A percentile compares a stretch with the other conserved stretches of the same genome.
These are phyloP conservation scores for Fimicolochytrium jonesii DNA, from an alignment of 192 early-diverging fungal species.

Conservation along the genomic window DNA sequence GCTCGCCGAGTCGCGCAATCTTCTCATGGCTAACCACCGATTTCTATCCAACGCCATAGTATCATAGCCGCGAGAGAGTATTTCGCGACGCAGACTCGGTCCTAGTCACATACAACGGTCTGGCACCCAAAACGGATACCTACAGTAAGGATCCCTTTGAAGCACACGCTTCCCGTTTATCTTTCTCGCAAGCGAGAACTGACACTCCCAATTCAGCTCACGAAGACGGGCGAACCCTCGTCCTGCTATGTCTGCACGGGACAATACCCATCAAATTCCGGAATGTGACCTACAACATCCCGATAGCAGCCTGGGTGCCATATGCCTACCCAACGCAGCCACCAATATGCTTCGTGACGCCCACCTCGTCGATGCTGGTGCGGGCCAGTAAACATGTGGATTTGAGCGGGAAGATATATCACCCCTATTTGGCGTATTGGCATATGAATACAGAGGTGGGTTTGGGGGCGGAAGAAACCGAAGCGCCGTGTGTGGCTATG, in stretches of 20 bases:
- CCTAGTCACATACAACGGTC: constrained; percentile 49
- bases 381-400: constrained; percentile 81
- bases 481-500: not conserved
- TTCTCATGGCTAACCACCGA: too few species aligned
- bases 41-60: constrained; percentile 41
- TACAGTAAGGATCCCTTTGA: constrained; percentile 54
- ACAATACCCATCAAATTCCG: constrained; percentile 84
- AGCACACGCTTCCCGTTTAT: not conserved
- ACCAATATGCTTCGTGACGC: constrained; percentile 81
- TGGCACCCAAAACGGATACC: constrained; percentile 63
- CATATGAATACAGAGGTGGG: constrained; percentile 42
- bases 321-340: constrained; percentile 72
- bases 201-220: constrained; percentile 28
- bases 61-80: constrained; percentile 55
- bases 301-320: constrained; percentile 85
- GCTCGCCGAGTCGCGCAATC: too few species aligned
- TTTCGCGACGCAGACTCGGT: constrained; percentile 64
- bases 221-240: constrained; percentile 43
- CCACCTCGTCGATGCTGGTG: constrained; percentile 84
- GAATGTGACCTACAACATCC: constrained; percentile 82
- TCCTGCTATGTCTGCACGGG: constrained; percentile 79
- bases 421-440: constrained; percentile 82
- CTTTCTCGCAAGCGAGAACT: not conserved
- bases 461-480: not conserved
- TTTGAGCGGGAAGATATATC: constrained; percentile 71